Evolutionary conservation across 2,329 filamentous ascomycete genomes (phyloP).

Genomic region (Dendryphion nanum): DNA sequence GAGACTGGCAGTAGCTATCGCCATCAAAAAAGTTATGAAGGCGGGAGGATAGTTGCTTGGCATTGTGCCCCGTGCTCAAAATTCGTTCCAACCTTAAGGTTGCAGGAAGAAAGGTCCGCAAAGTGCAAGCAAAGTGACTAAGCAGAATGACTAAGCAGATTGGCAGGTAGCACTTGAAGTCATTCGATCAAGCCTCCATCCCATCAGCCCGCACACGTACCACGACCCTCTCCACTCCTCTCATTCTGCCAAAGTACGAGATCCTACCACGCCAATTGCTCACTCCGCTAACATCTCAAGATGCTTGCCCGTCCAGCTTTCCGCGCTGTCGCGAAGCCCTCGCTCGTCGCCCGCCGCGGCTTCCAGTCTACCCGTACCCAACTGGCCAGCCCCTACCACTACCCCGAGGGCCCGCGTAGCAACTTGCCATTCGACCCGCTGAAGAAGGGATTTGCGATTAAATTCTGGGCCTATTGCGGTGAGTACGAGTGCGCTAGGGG

Average conservation of each 20-base stretch:
- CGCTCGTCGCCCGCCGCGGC: slow-evolving; percentile 79
- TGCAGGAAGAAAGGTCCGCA: too few relatives aligned
- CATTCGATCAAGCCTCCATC: not conserved
- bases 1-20: too few relatives aligned
- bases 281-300: slow-evolving; percentile 49
- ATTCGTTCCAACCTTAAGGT: too few relatives aligned
- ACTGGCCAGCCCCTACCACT: slow-evolving; percentile 92
- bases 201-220: not conserved
- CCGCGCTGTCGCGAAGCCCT: slow-evolving; percentile 61
- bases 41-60: too few relatives aligned
- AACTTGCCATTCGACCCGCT: slow-evolving; percentile 98
- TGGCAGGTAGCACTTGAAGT: too few relatives aligned
- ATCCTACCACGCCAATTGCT: slow-evolving; percentile 21
- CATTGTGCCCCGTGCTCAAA: too few relatives aligned
- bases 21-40: too few relatives aligned
- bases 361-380: slow-evolving; percentile 89
- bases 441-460: slow-evolving; percentile 77
- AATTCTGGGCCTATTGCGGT: slow-evolving; percentile 83
- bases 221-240: slow-evolving; percentile 22
- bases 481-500: slow-evolving; percentile 16
- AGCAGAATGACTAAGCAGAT: too few relatives aligned
- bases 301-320: slow-evolving; percentile 72
- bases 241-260: slow-evolving; percentile 30
- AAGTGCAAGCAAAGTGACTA: too few relatives aligned
- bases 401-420: slow-evolving; percentile 90